These are phyloP conservation scores for Colletotrichum filicis DNA, from an alignment of 2,329 filamentous ascomycete genomes.

Conservation along the genomic window DNA sequence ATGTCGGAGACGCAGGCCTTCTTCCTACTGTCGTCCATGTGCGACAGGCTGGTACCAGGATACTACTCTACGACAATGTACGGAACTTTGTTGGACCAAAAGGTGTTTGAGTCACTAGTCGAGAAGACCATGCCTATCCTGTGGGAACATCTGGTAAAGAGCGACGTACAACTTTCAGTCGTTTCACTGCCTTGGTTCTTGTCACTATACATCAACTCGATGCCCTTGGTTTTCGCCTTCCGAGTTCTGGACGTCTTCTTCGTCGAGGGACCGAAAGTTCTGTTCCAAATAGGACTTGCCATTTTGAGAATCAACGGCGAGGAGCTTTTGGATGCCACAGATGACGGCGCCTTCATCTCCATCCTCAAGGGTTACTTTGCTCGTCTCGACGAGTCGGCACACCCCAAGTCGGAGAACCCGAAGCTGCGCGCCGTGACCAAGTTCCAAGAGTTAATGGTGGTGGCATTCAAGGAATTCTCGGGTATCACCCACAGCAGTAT, in stretches of 20 bases:
- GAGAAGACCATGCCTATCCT: slow-evolving; percentile 98
- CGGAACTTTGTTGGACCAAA: slow-evolving; percentile 94
- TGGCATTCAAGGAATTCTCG: slow-evolving; percentile 98
- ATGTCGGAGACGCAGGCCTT: slow-evolving; percentile 97
- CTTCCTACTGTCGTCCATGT: slow-evolving; percentile 90
- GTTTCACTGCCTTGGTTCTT: slow-evolving; percentile 98
- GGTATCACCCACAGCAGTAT: slow-evolving; percentile 95
- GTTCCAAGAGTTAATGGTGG: slow-evolving; percentile 98
- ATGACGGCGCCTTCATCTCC: slow-evolving; percentile 97
- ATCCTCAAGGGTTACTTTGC: slow-evolving; percentile 96
- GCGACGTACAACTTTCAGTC: slow-evolving; percentile 95
- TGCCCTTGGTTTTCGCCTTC: slow-evolving; percentile 98
- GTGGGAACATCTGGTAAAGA: slow-evolving; percentile 98
- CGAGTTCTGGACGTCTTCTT: slow-evolving; percentile 98
- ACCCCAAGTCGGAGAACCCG: slow-evolving; percentile 94
- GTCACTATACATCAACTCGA: slow-evolving; percentile 98
- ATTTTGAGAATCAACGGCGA: slow-evolving; percentile 97
- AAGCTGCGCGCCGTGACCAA: slow-evolving; percentile 93
- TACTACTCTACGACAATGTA: slow-evolving; percentile 99
- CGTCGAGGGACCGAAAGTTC: slow-evolving; percentile 94
- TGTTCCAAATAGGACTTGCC: slow-evolving; percentile 97
- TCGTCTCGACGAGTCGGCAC: slow-evolving; percentile 92
- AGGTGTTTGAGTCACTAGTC: slow-evolving; percentile 97
- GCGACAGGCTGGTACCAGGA: slow-evolving; percentile 91
- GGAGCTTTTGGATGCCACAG: slow-evolving; percentile 89